Evolutionary conservation across 805 yeast genomes (phyloP).

Genomic region (Pichia heedii): DNA sequence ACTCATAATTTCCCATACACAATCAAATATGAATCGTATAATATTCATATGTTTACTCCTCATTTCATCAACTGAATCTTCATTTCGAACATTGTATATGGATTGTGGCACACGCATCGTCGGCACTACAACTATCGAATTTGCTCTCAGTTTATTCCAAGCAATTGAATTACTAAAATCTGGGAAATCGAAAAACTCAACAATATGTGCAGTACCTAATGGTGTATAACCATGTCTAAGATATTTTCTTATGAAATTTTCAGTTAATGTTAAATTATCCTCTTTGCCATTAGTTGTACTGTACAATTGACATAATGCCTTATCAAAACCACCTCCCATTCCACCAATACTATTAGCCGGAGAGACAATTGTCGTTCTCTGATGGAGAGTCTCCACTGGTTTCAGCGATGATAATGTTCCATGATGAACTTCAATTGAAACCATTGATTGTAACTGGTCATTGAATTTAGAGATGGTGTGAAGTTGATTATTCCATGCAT

Average conservation of each 20-base stretch:
- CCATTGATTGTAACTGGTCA: neutral
- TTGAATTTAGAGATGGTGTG: neutral
- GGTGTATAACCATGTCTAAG: constrained; percentile 27
- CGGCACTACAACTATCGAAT: constrained; percentile 29
- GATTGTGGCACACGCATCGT: constrained; percentile 32
- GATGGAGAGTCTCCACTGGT: neutral
- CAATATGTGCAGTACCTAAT: constrained; percentile 23
- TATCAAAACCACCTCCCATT: constrained; percentile 45
- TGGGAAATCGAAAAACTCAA: constrained; percentile 19
- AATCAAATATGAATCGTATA: constrained; percentile 27
- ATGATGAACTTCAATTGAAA: constrained; percentile 2
- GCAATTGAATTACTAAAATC: constrained; percentile 20
- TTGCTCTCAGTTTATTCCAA: constrained; percentile 22
- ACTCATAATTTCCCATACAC: constrained; percentile 29
- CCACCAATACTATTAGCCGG: constrained; percentile 46
- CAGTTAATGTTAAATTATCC: constrained; percentile 8
- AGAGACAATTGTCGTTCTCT: constrained; percentile 30
- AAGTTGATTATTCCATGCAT: constrained; percentile 6
- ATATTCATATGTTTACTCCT: neutral
- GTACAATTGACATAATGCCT: constrained; percentile 25
- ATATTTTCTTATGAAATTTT: constrained; percentile 15
- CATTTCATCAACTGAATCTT: neutral
- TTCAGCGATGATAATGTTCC: neutral
- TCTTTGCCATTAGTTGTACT: neutral
- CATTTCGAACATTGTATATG: constrained; percentile 3